phyloP scores from a whole-genome alignment of 2,329 filamentous ascomycete species.

The Leptographium flavum region DNA sequence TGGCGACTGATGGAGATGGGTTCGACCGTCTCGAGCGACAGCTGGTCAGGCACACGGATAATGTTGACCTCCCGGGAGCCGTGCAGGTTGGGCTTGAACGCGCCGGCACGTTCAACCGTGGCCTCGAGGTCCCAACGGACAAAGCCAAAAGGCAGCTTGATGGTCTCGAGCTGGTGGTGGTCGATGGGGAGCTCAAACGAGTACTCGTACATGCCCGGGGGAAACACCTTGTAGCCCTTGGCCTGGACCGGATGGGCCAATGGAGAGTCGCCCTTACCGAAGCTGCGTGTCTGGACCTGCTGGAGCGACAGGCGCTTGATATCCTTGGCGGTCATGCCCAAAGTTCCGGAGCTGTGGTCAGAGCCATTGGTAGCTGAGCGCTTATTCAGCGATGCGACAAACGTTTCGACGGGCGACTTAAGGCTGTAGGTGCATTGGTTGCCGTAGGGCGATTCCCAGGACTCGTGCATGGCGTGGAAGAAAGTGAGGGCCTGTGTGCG shows the following conservation, averaged over 20 bases:
- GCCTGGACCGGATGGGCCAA: constrained; percentile 42
- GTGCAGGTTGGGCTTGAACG: constrained; percentile 78
- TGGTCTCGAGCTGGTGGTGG: constrained; percentile 77
- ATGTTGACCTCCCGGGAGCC: constrained; percentile 71
- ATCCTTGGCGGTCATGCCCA: constrained; percentile 27
- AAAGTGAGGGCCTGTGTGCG: constrained; percentile 84
- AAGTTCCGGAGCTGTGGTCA: constrained; percentile 17
- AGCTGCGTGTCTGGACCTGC: constrained; percentile 71
- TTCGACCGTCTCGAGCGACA: constrained; percentile 80
- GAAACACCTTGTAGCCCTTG: constrained; percentile 77
- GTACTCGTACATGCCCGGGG: constrained; percentile 53
- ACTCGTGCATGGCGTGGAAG: constrained; percentile 63
- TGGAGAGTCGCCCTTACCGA: constrained; percentile 61
- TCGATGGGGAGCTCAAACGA: constrained; percentile 82
- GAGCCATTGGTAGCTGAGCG: constrained; percentile 7
- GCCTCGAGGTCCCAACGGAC: constrained; percentile 84
- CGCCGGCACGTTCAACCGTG: constrained; percentile 69
- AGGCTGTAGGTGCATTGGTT: constrained; percentile 44
- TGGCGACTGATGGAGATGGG: constrained; percentile 86
- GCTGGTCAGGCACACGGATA: constrained; percentile 73
- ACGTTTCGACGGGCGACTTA: constrained; percentile 23
- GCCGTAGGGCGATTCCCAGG: constrained; percentile 47
- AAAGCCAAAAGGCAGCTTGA: constrained; percentile 70
- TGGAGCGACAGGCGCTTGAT: constrained; percentile 61
- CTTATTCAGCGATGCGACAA: constrained; percentile 4